These are phyloP conservation scores for Aureobasidium sp. DNA, from an alignment of 2,329 filamentous ascomycete genomes.

Conservation along the genomic window DNA sequence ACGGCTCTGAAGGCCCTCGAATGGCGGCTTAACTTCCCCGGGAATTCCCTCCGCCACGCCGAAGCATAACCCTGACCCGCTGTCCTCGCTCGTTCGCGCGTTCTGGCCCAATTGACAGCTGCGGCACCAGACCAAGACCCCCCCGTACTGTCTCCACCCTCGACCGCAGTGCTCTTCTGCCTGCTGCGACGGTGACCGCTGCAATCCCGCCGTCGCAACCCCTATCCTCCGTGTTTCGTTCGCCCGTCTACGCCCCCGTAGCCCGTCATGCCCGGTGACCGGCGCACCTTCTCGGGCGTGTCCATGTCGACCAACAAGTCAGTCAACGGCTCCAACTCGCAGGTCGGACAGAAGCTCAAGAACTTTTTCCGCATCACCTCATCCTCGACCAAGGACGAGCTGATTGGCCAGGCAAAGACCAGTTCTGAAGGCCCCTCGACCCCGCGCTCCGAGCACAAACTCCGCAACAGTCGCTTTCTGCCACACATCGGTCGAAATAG, in stretches of 20 bases:
- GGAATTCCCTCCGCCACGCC: slow-evolving; percentile 5
- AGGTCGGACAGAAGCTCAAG: slow-evolving; percentile 56
- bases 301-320: slow-evolving; percentile 36
- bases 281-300: slow-evolving; percentile 41
- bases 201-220: not conserved
- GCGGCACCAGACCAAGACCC: not conserved
- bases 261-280: slow-evolving; percentile 31
- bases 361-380: slow-evolving; percentile 60
- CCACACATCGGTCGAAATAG: slow-evolving; percentile 79
- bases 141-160: not conserved
- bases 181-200: slow-evolving; percentile 6
- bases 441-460: slow-evolving; percentile 53
- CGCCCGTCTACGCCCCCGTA: not conserved
- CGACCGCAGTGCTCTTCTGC: not conserved
- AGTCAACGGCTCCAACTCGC: slow-evolving; percentile 40
- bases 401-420: slow-evolving; percentile 27
- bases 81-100: slow-evolving; percentile 6
- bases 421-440: slow-evolving; percentile 31
- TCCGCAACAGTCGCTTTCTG: slow-evolving; percentile 82
- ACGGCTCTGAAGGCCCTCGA: not conserved
- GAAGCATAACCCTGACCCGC: slow-evolving; percentile 10
- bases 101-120: slow-evolving; percentile 6
- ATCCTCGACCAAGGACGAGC: slow-evolving; percentile 33
- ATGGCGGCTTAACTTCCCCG: slow-evolving; percentile 1
- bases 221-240: not conserved